Conservation (phyloP, 108 stramenopile species). For the Cyclotella sp. region DNA sequence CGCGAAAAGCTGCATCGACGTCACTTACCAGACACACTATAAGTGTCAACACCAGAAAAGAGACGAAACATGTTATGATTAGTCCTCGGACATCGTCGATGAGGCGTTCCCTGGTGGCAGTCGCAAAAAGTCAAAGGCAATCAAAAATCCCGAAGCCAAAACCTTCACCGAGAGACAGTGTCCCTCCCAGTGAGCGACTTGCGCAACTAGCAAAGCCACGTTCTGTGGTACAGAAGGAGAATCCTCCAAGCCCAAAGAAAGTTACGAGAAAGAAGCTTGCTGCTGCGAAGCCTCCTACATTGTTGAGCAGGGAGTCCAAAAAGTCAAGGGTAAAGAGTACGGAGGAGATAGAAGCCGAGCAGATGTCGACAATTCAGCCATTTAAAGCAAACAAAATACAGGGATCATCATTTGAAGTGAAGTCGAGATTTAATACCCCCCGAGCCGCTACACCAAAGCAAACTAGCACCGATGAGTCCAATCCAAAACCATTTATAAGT, state of each 20-base stretch:
- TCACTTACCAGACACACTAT: not conserved
- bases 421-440: constrained; percentile 30
- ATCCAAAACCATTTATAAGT: constrained; percentile 18
- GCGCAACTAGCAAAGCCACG: constrained; percentile 24
- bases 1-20: not conserved
- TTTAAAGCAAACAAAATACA: constrained; percentile 30
- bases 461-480: not conserved
- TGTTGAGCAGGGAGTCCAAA: constrained; percentile 9
- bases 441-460: not conserved
- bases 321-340: constrained; percentile 18
- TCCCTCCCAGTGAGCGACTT: constrained; percentile 3
- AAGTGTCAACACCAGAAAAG: not conserved
- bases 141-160: not conserved
- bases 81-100: constrained; percentile 22
- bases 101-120: constrained; percentile 25
- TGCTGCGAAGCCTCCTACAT: constrained; percentile 23
- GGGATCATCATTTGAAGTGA: constrained; percentile 23
- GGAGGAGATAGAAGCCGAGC: constrained; percentile 16
- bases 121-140: constrained; percentile 21
- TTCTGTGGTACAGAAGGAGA: not conserved
- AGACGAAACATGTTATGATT: not conserved
- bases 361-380: constrained; percentile 28
- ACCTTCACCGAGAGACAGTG: not conserved
- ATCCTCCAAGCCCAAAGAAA: not conserved
- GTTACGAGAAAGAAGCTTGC: not conserved